phyloP scores from a whole-genome alignment of 1,284 basidiomycete genomes.

The Ustilago shanxiensis region DNA sequence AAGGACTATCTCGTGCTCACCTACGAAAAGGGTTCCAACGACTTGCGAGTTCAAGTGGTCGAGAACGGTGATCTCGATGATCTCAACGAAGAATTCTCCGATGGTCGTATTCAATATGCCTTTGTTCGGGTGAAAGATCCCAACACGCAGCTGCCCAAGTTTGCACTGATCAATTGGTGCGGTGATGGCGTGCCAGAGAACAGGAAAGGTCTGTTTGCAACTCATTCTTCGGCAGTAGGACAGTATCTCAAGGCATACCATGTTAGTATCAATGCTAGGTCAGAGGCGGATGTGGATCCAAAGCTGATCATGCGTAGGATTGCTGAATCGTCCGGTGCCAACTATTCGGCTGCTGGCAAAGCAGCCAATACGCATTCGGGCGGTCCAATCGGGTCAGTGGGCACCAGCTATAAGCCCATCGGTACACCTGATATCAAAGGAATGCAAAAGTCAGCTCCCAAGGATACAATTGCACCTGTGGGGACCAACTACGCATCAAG shows the following conservation, averaged over 20 bases:
- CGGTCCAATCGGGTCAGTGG: constrained; percentile 63
- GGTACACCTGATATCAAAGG: constrained; percentile 67
- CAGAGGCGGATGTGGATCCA: constrained; percentile 77
- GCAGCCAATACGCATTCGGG: constrained; percentile 64
- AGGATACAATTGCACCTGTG: constrained; percentile 62
- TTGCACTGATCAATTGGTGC: constrained; percentile 82
- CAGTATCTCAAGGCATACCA: constrained; percentile 84
- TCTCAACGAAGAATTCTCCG: constrained; percentile 91
- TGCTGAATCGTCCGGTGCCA: constrained; percentile 90
- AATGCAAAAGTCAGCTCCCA: constrained; percentile 59
- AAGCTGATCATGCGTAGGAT: constrained; percentile 79
- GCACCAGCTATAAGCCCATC: constrained; percentile 65
- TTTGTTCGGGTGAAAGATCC: constrained; percentile 89
- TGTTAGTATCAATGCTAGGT: constrained; percentile 89
- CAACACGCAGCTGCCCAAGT: constrained; percentile 90
- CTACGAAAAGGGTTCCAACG: constrained; percentile 87
- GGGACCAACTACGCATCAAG: constrained; percentile 62
- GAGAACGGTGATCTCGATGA: constrained; percentile 81
- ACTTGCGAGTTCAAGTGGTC: constrained; percentile 87
- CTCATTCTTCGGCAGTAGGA: constrained; percentile 85
- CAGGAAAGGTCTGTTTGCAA: constrained; percentile 91
- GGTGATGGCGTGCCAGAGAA: constrained; percentile 94
- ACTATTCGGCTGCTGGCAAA: constrained; percentile 76
- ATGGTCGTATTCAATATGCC: constrained; percentile 94
- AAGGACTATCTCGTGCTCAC: constrained; percentile 90